Evolutionary conservation across 352 stramenopile species (phyloP).

Genomic region (Pythium monospermum): DNA sequence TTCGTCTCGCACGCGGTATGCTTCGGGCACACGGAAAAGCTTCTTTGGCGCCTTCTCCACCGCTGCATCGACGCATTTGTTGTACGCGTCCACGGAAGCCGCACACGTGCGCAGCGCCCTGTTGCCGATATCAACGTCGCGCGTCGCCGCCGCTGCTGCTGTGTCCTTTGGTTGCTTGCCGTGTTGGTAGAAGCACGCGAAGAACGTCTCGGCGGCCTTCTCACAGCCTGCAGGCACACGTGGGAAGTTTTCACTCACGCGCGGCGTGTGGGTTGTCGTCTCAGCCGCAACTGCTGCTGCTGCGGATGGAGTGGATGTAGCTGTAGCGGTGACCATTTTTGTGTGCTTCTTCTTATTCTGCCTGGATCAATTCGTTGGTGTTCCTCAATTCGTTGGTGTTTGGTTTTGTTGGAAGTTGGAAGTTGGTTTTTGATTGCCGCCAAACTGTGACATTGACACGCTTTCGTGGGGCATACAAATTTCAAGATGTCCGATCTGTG

Average conservation of each 20-base stretch:
- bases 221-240: slow-evolving; percentile 68
- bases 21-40: slow-evolving; percentile 77
- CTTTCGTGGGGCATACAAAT: slow-evolving; percentile 38
- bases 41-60: slow-evolving; percentile 53
- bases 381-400: slow-evolving; percentile 3
- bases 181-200: slow-evolving; percentile 78
- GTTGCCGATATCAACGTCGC: slow-evolving; percentile 61
- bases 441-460: slow-evolving; percentile 24
- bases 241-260: slow-evolving; percentile 73
- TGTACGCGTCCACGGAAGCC: slow-evolving; percentile 57
- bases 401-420: no score
- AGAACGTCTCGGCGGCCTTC: slow-evolving; percentile 64
- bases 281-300: no score
- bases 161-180: slow-evolving; percentile 61
- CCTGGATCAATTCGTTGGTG: slow-evolving; percentile 10
- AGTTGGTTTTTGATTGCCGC: slow-evolving; percentile 21
- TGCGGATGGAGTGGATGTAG: no score
- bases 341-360: not conserved
- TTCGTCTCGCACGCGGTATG: slow-evolving; percentile 65
- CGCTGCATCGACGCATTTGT: slow-evolving; percentile 62
- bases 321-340: slow-evolving; percentile 3
- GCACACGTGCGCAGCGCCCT: slow-evolving; percentile 55
- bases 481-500: slow-evolving; percentile 20
- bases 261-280: slow-evolving; percentile 28
- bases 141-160: no score